phyloP scores from a whole-genome alignment of 163 green algal genomes.

The Chloromonas sp. region DNA sequence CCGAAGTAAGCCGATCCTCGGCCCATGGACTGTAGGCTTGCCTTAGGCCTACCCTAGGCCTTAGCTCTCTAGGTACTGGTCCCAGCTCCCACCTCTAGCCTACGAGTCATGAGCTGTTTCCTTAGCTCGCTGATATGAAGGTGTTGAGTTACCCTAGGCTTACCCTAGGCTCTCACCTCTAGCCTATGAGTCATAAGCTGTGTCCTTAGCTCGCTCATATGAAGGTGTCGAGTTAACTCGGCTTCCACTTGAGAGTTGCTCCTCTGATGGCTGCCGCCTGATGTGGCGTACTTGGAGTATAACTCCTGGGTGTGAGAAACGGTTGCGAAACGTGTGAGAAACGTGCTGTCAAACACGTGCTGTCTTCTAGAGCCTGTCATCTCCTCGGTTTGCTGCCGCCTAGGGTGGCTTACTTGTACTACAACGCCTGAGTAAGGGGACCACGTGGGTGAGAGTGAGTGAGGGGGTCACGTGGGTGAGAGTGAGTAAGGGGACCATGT shows the following conservation, averaged over 20 bases:
- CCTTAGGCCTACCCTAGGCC: background rate
- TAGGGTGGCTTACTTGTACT: too few species aligned
- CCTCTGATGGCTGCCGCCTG: background rate
- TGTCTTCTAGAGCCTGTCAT: too few species aligned
- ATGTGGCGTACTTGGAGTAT: background rate
- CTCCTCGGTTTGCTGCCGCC: too few species aligned
- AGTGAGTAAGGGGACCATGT: too few species aligned
- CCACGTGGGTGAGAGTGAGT: too few species aligned
- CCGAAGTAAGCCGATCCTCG: too few species aligned
- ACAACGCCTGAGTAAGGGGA: too few species aligned
- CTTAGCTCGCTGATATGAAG: slow-evolving; percentile 13
- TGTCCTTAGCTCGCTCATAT: slow-evolving; percentile 11
- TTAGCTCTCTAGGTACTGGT: too few species aligned
- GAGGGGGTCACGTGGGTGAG: too few species aligned
- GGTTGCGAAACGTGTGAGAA: too few species aligned
- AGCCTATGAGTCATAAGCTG: slow-evolving; percentile 1
- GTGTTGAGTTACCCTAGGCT: background rate
- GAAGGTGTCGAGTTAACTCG: slow-evolving; percentile 13
- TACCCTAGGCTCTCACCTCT: background rate
- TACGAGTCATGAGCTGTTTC: background rate
- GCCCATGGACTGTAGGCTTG: too few species aligned
- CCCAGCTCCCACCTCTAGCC: background rate
- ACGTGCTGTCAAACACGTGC: too few species aligned
- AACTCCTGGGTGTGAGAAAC: background rate
- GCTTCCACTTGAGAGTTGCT: slow-evolving; percentile 14